Percentiles rank a stretch among this genome's conserved stretches.
These are phyloP conservation scores for Aureobasidium sp. DNA, from an alignment of 2,329 filamentous ascomycete species.

Conservation along the genomic window DNA sequence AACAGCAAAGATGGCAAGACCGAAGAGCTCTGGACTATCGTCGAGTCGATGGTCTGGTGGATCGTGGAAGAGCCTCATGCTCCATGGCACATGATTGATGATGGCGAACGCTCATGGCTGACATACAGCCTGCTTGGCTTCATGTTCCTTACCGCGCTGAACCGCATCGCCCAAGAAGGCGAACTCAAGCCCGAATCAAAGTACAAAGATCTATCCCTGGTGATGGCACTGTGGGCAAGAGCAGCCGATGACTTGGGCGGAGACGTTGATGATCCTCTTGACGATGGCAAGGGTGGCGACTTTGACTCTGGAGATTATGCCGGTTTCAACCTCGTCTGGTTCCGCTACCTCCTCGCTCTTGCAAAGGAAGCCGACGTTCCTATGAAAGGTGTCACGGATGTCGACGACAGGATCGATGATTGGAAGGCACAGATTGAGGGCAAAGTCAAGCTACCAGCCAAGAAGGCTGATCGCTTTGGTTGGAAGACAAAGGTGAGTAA, in stretches of 20 bases:
- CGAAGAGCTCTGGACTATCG: constrained; percentile 3
- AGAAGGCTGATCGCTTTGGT: not conserved
- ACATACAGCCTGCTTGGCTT: not conserved
- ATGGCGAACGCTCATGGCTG: not conserved
- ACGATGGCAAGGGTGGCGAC: not conserved
- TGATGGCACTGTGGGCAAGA: not conserved
- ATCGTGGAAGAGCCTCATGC: not conserved
- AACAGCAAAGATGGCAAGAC: not conserved
- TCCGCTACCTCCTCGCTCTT: constrained; percentile 1
- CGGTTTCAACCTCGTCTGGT: not conserved
- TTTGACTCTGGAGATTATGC: not conserved
- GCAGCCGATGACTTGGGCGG: not conserved
- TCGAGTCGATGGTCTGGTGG: not conserved
- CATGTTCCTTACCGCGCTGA: not conserved
- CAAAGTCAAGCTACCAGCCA: not conserved
- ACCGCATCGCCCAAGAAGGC: not conserved
- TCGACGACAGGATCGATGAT: not conserved
- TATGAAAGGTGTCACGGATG: not conserved
- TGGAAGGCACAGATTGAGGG: not conserved
- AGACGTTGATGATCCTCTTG: not conserved
- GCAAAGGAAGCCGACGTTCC: not conserved
- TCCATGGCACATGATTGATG: not conserved
- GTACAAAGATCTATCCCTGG: not conserved
- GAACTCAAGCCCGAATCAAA: not conserved
- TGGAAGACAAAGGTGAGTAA: not conserved